A percentile compares a stretch with the other conserved stretches of the same genome.
phyloP scores from a whole-genome alignment of 306 rosid species.

The Corylus americana region DNA sequence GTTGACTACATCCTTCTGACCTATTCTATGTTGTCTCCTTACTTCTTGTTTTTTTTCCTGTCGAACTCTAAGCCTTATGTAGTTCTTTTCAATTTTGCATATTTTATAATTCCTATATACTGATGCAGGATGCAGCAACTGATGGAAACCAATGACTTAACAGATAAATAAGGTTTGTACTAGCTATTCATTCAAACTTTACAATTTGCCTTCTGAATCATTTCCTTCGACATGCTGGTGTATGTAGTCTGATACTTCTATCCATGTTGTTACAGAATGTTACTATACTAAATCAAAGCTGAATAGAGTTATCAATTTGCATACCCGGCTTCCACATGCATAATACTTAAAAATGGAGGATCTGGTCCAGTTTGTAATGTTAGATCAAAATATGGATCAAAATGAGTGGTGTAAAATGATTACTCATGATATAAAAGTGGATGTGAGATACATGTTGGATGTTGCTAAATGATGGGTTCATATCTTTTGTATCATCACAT shows the following conservation, averaged over 20 bases:
- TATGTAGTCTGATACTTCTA: neutral
- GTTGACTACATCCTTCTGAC: too few species aligned
- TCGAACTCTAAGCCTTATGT: neutral
- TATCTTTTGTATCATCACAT: too few species aligned
- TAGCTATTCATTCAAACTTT: neutral
- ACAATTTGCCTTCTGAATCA: neutral
- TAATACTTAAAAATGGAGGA: neutral
- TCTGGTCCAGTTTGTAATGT: neutral
- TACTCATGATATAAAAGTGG: neutral
- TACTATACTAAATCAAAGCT: neutral
- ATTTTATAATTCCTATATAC: constrained; percentile 1
- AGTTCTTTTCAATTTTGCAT: neutral
- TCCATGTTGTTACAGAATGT: neutral
- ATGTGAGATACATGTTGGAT: neutral
- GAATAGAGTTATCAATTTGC: neutral
- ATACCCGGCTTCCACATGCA: neutral
- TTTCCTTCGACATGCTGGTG: neutral
- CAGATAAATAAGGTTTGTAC: constrained; percentile 33
- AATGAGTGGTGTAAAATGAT: constrained; percentile 2
- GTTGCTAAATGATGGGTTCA: neutral
- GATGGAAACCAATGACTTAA: constrained; percentile 39
- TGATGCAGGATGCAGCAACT: constrained; percentile 60
- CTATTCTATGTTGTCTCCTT: too few species aligned
- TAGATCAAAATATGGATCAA: neutral
- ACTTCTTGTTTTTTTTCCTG: neutral